Evolutionary conservation across 306 rosid species (phyloP).

Genomic region (Citrullus colocynthis): DNA sequence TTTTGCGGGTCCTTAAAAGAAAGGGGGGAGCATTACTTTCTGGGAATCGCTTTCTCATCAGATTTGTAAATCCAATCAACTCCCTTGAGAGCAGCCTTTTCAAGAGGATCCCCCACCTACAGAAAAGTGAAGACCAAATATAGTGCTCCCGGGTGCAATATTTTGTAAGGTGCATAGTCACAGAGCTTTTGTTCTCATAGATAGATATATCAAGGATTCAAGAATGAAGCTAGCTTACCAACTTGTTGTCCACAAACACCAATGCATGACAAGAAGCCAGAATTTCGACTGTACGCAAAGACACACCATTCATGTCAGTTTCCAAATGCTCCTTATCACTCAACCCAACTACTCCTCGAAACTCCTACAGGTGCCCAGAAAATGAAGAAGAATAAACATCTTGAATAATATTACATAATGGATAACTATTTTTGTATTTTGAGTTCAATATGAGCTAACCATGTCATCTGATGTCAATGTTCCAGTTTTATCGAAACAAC

Average conservation of each 20-base stretch:
- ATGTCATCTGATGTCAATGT: constrained; percentile 98
- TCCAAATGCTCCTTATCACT: constrained; percentile 46
- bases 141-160: not conserved
- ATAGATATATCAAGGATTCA: not conserved
- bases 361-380: constrained; percentile 44
- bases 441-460: constrained; percentile 34
- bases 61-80: constrained; percentile 91
- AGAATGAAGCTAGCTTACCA: constrained; percentile 38
- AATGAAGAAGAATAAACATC: constrained; percentile 6
- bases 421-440: constrained; percentile 2
- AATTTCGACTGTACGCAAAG: constrained; percentile 65
- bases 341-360: constrained; percentile 79
- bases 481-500: constrained; percentile 99
- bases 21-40: constrained; percentile 36
- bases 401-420: constrained; percentile 2
- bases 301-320: constrained; percentile 55
- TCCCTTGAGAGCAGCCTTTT: constrained; percentile 96
- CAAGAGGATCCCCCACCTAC: constrained; percentile 99
- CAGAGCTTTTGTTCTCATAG: not conserved
- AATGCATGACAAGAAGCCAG: constrained; percentile 97
- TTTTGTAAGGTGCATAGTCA: not conserved
- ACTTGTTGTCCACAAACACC: constrained; percentile 94
- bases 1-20: not conserved
- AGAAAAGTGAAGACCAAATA: constrained; percentile 12
- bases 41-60: constrained; percentile 92